Conservation (phyloP, 2,329 filamentous ascomycete genomes). For the Nakataea oryzae region DNA sequence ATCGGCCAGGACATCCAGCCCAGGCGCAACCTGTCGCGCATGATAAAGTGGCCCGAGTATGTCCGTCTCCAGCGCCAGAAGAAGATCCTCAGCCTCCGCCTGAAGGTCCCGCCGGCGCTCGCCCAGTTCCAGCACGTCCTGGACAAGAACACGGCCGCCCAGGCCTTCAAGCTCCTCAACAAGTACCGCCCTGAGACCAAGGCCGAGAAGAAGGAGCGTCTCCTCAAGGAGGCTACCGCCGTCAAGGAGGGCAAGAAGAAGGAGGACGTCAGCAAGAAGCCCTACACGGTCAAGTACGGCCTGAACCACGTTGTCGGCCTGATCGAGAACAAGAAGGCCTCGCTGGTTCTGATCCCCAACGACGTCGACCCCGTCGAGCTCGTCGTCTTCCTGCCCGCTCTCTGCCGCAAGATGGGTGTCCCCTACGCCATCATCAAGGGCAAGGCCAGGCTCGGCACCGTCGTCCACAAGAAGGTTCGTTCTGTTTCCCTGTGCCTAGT, state of each 20-base stretch:
- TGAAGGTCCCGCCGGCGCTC: slow-evolving; percentile 96
- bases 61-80: slow-evolving; percentile 90
- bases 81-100: slow-evolving; percentile 95
- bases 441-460: slow-evolving; percentile 97
- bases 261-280: slow-evolving; percentile 99
- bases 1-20: slow-evolving; percentile 99
- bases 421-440: slow-evolving; percentile 99
- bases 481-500: background rate
- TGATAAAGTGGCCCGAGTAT: slow-evolving; percentile 99
- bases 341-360: slow-evolving; percentile 96
- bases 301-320: slow-evolving; percentile 98
- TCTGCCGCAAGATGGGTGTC: slow-evolving; percentile 99
- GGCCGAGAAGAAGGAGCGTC: slow-evolving; percentile 99
- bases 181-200: slow-evolving; percentile 99
- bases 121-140: slow-evolving; percentile 97
- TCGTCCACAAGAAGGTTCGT: slow-evolving; percentile 96
- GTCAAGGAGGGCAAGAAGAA: slow-evolving; percentile 99
- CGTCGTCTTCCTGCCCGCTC: slow-evolving; percentile 96
- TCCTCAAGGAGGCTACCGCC: slow-evolving; percentile 95
- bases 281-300: slow-evolving; percentile 98
- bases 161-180: slow-evolving; percentile 98
- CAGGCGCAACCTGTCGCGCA: slow-evolving; percentile 86
- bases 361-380: slow-evolving; percentile 99
- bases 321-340: slow-evolving; percentile 99
- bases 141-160: slow-evolving; percentile 91